phyloP scores from a whole-genome alignment of 2,329 filamentous ascomycete genomes.

The Exophiala bonariae region DNA sequence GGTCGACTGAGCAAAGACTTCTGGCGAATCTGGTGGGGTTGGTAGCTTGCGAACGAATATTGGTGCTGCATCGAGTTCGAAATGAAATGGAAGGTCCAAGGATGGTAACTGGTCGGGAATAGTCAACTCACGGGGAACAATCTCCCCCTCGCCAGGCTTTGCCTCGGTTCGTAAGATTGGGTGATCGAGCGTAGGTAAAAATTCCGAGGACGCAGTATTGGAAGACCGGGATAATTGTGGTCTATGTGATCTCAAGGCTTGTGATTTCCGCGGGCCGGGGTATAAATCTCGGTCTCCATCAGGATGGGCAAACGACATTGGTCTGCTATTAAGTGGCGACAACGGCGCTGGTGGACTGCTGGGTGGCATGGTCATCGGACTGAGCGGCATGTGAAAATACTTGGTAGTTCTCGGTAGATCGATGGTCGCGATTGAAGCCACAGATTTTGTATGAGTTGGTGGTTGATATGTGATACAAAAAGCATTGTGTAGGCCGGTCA shows the following conservation, averaged over 20 bases:
- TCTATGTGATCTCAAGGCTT: conserved; percentile 10
- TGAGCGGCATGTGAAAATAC: conserved; percentile 27
- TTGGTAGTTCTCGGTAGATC: conserved; percentile 24
- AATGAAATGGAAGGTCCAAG: conserved; percentile 14
- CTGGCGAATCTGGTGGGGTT: conserved; percentile 23
- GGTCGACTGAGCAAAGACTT: not conserved
- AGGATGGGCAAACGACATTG: conserved; percentile 12
- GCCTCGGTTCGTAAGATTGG: conserved; percentile 4
- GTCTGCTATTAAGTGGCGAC: conserved; percentile 7
- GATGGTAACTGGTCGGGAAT: conserved; percentile 7
- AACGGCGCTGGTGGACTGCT: conserved; percentile 20
- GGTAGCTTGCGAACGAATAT: conserved; percentile 13
- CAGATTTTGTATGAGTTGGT: conserved; percentile 37
- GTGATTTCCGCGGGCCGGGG: not conserved
- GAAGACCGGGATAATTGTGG: conserved; percentile 20
- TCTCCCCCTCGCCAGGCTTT: conserved; percentile 2
- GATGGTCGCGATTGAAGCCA: conserved; percentile 23
- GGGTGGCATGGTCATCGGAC: conserved; percentile 21
- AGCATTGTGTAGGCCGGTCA: conserved; percentile 64
- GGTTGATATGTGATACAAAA: conserved; percentile 72
- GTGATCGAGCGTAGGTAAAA: conserved; percentile 10
- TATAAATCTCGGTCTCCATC: not conserved
- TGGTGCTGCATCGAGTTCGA: conserved; percentile 9
- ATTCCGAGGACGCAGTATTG: conserved; percentile 22
- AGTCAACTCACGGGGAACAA: conserved; percentile 11